Evolutionary conservation across 169 alveolate species (phyloP), one percentile per base, ranked within the genome.

Genomic region (Miamiensis avidus): DNA sequence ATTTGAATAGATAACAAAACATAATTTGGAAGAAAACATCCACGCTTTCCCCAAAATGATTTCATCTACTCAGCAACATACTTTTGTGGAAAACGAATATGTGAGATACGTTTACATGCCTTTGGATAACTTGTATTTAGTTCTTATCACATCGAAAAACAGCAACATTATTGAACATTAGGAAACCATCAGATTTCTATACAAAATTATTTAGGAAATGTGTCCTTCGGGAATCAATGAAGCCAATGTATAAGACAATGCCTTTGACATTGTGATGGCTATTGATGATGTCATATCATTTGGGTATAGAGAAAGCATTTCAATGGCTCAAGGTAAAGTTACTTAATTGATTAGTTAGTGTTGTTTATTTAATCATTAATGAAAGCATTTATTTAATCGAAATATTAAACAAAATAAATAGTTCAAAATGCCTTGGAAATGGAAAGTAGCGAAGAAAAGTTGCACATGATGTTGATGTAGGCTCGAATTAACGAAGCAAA

Each of bases 161-260:
- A 87, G 94, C n/a, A 94, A 94, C 74, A 94, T 94, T 16, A 92
- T 94, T 20, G 97, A 94, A 91, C 95, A 94, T 78, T 74, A 91
- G 49, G 97, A 94, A 76, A 89, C 93, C 29, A 77, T 94, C n/a
- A 76, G 97, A 78, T 85, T 89, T 65, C 74, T 94, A 65, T 86
- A 91, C n/a, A 87, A 88, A 74, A 89, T 94, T 15, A 81, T 92
- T 28, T 82, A 87, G 65, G 87, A 92, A 25, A 72, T 90, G 30
- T 94, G 97, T 73, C 78, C 81, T 25, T 86, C 73, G 33, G 92
- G 95, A 31, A 89, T 91, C n/a, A 88, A 86, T 69, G 95, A 90
- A 69, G 91, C 79, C 77, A 84, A 78, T 76, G 88, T 94, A 30
- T 82, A 86, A 79, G 92, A 94, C 82, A 89, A 91, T 76, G 89